These are phyloP conservation scores for Ophiosphaerella narmari DNA, from an alignment of 2,329 filamentous ascomycete species.

Conservation along the genomic window DNA sequence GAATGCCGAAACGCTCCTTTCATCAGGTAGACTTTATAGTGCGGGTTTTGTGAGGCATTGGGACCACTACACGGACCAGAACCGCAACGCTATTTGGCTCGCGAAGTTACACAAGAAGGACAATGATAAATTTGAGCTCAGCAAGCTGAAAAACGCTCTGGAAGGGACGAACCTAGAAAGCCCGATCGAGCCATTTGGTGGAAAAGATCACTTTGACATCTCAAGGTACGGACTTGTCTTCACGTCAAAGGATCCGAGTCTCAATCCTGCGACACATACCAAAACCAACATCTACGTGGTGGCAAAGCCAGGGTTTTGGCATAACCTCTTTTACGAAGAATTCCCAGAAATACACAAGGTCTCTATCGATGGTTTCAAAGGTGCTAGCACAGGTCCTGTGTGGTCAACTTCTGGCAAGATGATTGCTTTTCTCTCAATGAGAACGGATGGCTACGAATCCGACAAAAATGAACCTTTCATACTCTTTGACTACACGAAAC, in stretches of 20 bases:
- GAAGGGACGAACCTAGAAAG: slow-evolving; percentile 63
- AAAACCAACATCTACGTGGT: slow-evolving; percentile 78
- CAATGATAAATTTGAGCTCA: slow-evolving; percentile 40
- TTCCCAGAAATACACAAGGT: slow-evolving; percentile 54
- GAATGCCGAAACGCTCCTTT: slow-evolving; percentile 62
- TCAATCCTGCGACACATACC: slow-evolving; percentile 75
- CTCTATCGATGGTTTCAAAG: slow-evolving; percentile 63
- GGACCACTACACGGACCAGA: slow-evolving; percentile 74
- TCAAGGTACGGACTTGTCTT: slow-evolving; percentile 69
- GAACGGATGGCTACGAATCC: slow-evolving; percentile 75
- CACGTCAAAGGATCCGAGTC: slow-evolving; percentile 72
- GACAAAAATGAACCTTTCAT: slow-evolving; percentile 74
- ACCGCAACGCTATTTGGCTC: slow-evolving; percentile 75
- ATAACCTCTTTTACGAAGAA: slow-evolving; percentile 14
- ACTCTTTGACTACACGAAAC: slow-evolving; percentile 63
- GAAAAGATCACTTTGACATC: slow-evolving; percentile 79
- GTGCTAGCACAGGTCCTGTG: slow-evolving; percentile 68
- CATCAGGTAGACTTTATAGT: slow-evolving; percentile 72
- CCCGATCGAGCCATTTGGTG: slow-evolving; percentile 79
- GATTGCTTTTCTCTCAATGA: slow-evolving; percentile 81
- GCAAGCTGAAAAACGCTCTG: slow-evolving; percentile 66
- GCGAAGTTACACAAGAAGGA: slow-evolving; percentile 57
- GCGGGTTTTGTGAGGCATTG: slow-evolving; percentile 81
- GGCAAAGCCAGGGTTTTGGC: slow-evolving; percentile 63
- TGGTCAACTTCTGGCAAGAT: slow-evolving; percentile 75